A percentile compares a stretch with the other conserved stretches of the same genome.
Evolutionary conservation across 768 basidiomycete genomes (phyloP).

Genomic region (Kwoniella dejecticola): DNA sequence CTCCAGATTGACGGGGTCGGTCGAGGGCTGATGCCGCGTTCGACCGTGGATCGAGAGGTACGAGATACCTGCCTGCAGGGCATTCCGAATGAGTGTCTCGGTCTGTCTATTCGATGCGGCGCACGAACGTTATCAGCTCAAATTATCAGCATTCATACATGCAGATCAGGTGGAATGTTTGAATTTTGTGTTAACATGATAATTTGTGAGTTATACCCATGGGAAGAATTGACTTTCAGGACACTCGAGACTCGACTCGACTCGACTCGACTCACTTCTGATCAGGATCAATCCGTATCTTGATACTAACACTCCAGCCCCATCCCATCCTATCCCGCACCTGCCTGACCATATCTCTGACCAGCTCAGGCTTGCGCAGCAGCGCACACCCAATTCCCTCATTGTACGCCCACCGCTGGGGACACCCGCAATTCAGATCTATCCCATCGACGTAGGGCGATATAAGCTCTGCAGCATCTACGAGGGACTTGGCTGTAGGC

Average conservation of each 20-base stretch:
- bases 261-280: constrained; percentile 55
- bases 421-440: constrained; percentile 61
- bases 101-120: constrained; percentile 53
- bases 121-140: background rate
- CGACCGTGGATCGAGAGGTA: constrained; percentile 60
- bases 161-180: too few relatives aligned
- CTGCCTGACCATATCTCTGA: constrained; percentile 58
- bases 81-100: constrained; percentile 57
- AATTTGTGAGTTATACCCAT: too few relatives aligned
- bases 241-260: too few relatives aligned
- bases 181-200: too few relatives aligned
- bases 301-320: constrained; percentile 59
- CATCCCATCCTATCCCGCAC: constrained; percentile 58
- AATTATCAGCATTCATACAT: background rate
- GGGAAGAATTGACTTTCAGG: too few relatives aligned
- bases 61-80: constrained; percentile 57
- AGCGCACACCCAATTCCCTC: constrained; percentile 60
- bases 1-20: constrained; percentile 57
- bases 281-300: constrained; percentile 60
- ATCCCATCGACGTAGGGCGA: constrained; percentile 59
- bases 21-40: constrained; percentile 58
- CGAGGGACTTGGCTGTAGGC: constrained; percentile 56
- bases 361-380: constrained; percentile 59
- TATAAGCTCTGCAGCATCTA: constrained; percentile 59
- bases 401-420: constrained; percentile 59